Evolutionary conservation across 306 rosid genomes (phyloP).

Genomic region (barrel medic (Medicago truncatula)): DNA sequence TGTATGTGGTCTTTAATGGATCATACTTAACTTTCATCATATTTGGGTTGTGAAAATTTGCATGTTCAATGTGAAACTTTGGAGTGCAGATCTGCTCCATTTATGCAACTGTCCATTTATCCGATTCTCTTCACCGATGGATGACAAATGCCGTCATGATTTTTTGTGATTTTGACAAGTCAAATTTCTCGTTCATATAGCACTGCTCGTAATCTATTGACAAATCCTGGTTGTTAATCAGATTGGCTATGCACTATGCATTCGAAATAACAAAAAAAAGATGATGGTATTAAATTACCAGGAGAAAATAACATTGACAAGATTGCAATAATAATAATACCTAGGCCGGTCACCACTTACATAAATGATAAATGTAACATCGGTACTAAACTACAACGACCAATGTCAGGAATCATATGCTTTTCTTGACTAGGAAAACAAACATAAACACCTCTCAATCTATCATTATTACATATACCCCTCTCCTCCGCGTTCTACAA

Average conservation of each 20-base stretch:
- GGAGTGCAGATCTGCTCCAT: too few relatives aligned
- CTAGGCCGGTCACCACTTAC: background rate
- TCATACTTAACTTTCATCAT: background rate
- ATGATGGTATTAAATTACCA: constrained; percentile 10
- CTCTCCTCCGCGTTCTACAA: background rate
- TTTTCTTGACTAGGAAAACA: constrained; percentile 7
- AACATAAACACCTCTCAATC: constrained; percentile 22
- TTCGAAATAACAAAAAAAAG: background rate
- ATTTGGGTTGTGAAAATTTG: background rate
- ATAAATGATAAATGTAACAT: constrained; percentile 29
- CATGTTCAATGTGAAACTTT: background rate
- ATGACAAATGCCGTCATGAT: too few relatives aligned
- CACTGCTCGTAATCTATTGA: background rate
- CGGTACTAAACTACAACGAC: constrained; percentile 11
- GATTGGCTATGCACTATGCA: background rate
- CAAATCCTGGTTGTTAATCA: background rate
- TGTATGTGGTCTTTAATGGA: constrained; percentile 1
- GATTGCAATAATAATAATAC: constrained; percentile 21
- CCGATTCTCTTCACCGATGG: too few relatives aligned
- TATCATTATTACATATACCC: constrained; percentile 14
- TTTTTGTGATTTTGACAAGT: too few relatives aligned
- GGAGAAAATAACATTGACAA: background rate
- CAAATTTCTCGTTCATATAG: too few relatives aligned
- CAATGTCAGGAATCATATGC: constrained; percentile 2
- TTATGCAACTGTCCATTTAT: too few relatives aligned